These are phyloP conservation scores for Jamesozyma spencerorum DNA, from an alignment of 805 yeast genomes.

Conservation along the genomic window DNA sequence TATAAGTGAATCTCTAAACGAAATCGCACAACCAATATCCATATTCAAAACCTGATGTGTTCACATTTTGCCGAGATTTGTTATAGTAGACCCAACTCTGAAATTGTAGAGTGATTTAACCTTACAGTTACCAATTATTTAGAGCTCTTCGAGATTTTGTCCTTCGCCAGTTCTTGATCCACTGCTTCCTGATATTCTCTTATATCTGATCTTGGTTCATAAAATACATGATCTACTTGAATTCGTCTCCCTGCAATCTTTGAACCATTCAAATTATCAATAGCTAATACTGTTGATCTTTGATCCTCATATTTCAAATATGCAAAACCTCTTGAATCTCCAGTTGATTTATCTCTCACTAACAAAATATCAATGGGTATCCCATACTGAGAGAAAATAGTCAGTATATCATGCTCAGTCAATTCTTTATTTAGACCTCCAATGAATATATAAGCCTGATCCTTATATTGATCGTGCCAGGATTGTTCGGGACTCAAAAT, in stretches of 20 bases:
- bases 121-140: too few relatives aligned
- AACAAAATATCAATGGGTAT: conserved; percentile 69
- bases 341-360: conserved; percentile 54
- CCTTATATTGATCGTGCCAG: conserved; percentile 82
- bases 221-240: conserved; percentile 66
- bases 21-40: too few relatives aligned
- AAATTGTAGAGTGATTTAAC: too few relatives aligned
- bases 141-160: conserved; percentile 16
- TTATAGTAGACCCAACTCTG: too few relatives aligned
- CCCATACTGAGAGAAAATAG: conserved; percentile 84
- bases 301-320: conserved; percentile 77
- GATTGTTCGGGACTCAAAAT: conserved; percentile 51
- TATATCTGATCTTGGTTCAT: conserved; percentile 45
- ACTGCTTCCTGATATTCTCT: conserved; percentile 37
- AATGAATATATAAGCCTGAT: conserved; percentile 69
- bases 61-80: too few relatives aligned
- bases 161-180: conserved; percentile 27
- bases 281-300: conserved; percentile 71
- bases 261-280: conserved; percentile 78
- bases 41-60: too few relatives aligned
- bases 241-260: conserved; percentile 41
- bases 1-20: too few relatives aligned
- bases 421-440: conserved; percentile 59
- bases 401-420: conserved; percentile 65
- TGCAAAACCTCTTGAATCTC: conserved; percentile 66